A percentile compares a stretch with the other conserved stretches of the same genome.
These are phyloP conservation scores for Filobasidium floriforme DNA, from an alignment of 768 basidiomycete genomes.

Conservation along the genomic window DNA sequence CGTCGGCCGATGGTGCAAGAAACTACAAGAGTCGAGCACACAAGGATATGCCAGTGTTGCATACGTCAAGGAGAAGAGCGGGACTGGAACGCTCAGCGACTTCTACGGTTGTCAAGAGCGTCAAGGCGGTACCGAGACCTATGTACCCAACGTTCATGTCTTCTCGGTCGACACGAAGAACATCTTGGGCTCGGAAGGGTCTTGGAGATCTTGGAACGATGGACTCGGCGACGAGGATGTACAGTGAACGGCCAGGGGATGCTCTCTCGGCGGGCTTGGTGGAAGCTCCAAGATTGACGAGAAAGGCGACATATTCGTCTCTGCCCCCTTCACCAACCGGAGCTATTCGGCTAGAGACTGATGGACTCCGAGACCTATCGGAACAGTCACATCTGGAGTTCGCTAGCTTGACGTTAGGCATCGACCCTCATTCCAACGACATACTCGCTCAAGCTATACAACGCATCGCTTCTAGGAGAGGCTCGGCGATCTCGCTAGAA, in stretches of 20 bases:
- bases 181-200: not conserved
- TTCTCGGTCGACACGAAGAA: conserved; percentile 3
- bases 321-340: conserved; percentile 19
- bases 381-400: conserved; percentile 2
- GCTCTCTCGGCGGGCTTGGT: not conserved
- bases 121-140: not conserved
- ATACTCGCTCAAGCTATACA: conserved; percentile 13
- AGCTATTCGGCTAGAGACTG: not conserved
- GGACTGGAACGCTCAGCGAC: not conserved
- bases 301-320: conserved; percentile 18
- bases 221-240: not conserved
- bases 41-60: no score
- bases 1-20: no score
- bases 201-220: not conserved
- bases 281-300: conserved; percentile 1
- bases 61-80: not conserved
- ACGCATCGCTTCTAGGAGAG: conserved; percentile 7
- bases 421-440: conserved; percentile 6
- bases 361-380: not conserved
- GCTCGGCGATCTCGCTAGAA: not conserved
- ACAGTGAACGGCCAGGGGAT: not conserved
- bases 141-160: not conserved
- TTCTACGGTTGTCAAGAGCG: not conserved
- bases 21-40: no score
- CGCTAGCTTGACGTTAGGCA: conserved; percentile 10